Evolutionary conservation across 2,329 filamentous ascomycete species (phyloP), one percentile per base, ranked within the genome.

Genomic region (Zasmidium cellare): DNA sequence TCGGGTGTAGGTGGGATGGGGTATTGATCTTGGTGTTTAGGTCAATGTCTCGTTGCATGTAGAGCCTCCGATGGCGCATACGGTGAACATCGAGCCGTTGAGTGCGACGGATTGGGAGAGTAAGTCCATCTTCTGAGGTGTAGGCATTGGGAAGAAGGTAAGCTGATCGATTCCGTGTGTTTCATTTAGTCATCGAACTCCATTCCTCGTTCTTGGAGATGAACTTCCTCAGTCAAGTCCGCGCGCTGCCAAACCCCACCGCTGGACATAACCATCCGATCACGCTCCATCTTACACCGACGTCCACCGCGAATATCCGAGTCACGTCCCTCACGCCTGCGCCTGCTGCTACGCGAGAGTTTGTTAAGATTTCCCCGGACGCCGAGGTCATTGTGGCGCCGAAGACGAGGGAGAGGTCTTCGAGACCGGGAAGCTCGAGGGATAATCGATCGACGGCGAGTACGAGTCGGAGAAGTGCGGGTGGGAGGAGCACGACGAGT

Each of bases 361-460:
- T 99, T 71, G 91, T 90, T 23, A 97, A 97, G 75, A 90, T 99
- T 51, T 89, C 91, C 0, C 90, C 92, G 0, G 92, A 97, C 71
- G 93, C 93, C 20, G 94, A 99, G 75, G 92, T 99, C 51, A 96
- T 97, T 64, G 94, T 99, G 59, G 94, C 94, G 2, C 94, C 94
- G 0, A 99, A 99, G 77, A 89, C 88, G 23, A 85, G 93, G 55
- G 82, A 89, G 45, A 28, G 54, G 12, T 54, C 62, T 25, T 49
- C 58, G 3, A 92, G 90, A 72, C 77, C 82, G 31, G 82, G 77
- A 58, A 76, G 78, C 25, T 84, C 80, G n/a, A 84, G 86, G 38
- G 91, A 96, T 65, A 91, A 84, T 69, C 83, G 88, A 58, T 97
- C 92, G 71, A 88, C 92, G 9, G 83, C 87, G 0, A 91, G 90